These are phyloP conservation scores for Prunella vulgaris DNA, from an alignment of 257 asterid species.

Conservation along the genomic window DNA sequence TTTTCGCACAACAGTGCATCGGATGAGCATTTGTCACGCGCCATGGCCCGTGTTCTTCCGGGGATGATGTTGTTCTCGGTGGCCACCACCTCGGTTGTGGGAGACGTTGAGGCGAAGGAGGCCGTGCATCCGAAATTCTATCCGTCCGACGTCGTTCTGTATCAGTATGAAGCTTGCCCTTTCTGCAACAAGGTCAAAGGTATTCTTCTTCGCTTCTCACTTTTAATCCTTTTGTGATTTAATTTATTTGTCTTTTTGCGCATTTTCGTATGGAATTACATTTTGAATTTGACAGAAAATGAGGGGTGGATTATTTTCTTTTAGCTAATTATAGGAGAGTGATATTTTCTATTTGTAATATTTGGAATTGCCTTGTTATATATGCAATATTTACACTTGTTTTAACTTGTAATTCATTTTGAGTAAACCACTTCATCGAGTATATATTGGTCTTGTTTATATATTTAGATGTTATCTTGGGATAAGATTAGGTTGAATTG, in stretches of 20 bases:
- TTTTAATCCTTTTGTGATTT: not conserved
- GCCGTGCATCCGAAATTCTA: constrained; percentile 38
- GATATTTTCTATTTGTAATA: not conserved
- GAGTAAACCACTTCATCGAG: not conserved
- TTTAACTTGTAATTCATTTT: not conserved
- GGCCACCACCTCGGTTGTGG: constrained; percentile 52
- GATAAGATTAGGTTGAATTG: not conserved
- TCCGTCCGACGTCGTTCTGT: constrained; percentile 73
- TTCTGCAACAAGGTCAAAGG: constrained; percentile 99
- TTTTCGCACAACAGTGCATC: constrained; percentile 35
- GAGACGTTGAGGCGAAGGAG: constrained; percentile 75
- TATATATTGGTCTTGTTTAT: not conserved
- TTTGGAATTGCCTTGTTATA: not conserved
- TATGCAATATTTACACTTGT: not conserved
- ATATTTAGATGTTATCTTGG: not conserved
- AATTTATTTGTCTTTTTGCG: not conserved
- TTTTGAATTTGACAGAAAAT: not conserved
- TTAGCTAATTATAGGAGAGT: not conserved
- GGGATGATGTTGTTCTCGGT: constrained; percentile 75
- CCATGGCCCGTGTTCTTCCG: constrained; percentile 39
- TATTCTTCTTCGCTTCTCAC: constrained; percentile 16
- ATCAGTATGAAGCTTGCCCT: constrained; percentile 95
- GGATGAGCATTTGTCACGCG: constrained; percentile 30
- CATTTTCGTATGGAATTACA: constrained; percentile 7
- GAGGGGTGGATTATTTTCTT: not conserved